Evolutionary conservation across 2,329 filamentous ascomycete species (phyloP).

Genomic region (Cladophialophora exuberans): DNA sequence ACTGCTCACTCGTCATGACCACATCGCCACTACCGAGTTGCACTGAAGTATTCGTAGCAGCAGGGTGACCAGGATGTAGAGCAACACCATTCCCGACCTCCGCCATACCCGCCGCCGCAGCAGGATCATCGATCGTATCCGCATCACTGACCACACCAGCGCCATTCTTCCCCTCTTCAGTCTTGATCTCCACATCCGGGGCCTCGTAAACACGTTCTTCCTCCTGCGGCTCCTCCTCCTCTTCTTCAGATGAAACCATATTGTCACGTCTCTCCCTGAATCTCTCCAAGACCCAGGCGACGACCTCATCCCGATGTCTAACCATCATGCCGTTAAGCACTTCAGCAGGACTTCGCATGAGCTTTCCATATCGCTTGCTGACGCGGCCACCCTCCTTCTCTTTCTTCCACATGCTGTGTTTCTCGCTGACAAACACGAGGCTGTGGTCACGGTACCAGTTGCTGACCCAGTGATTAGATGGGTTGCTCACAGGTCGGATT

Average conservation of each 20-base stretch:
- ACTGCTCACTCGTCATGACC: slow-evolving; percentile 24
- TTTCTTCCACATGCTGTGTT: slow-evolving; percentile 77
- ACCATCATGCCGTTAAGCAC: slow-evolving; percentile 60
- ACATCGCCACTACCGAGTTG: slow-evolving; percentile 14
- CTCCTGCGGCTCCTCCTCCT: slow-evolving; percentile 37
- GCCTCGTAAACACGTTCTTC: slow-evolving; percentile 31
- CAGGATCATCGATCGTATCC: slow-evolving; percentile 21
- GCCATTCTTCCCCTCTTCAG: not conserved
- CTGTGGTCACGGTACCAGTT: slow-evolving; percentile 86
- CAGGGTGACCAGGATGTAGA: not conserved
- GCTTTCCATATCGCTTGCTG: slow-evolving; percentile 60
- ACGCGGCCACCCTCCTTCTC: slow-evolving; percentile 64
- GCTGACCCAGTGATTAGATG: slow-evolving; percentile 67
- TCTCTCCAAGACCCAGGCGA: slow-evolving; percentile 49
- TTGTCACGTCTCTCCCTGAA: slow-evolving; percentile 35
- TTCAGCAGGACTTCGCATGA: slow-evolving; percentile 50
- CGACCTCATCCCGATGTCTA: slow-evolving; percentile 56
- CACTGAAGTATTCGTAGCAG: not conserved
- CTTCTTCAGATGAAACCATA: slow-evolving; percentile 5
- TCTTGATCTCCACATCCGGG: not conserved
- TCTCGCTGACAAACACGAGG: slow-evolving; percentile 72
- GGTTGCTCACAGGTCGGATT: slow-evolving; percentile 73
- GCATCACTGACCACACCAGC: slow-evolving; percentile 13
- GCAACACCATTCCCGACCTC: not conserved
- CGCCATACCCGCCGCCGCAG: not conserved